phyloP scores from a whole-genome alignment of 1,284 basidiomycete species.

The Ustilago loliicola region DNA sequence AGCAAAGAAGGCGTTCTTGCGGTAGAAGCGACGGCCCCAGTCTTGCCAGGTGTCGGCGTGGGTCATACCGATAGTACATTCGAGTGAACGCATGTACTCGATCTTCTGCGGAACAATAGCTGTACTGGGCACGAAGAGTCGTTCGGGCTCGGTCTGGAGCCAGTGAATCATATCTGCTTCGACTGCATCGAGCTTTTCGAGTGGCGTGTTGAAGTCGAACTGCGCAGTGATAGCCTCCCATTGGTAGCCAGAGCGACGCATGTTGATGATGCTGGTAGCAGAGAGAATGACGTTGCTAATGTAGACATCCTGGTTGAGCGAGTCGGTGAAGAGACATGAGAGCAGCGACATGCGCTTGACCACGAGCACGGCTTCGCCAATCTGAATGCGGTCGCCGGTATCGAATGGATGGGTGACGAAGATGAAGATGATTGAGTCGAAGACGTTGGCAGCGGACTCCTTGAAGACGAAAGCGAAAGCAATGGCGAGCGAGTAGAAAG shows the following conservation, averaged over 20 bases:
- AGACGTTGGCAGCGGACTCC: conserved; percentile 65
- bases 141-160: conserved; percentile 67
- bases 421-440: conserved; percentile 69
- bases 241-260: conserved; percentile 64
- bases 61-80: conserved; percentile 67
- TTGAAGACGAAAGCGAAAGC: conserved; percentile 69
- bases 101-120: conserved; percentile 64
- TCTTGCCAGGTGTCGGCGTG: conserved; percentile 68
- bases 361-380: conserved; percentile 53
- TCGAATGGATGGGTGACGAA: conserved; percentile 69
- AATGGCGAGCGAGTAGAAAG: conserved; percentile 67
- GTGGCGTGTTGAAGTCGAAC: conserved; percentile 64
- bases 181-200: conserved; percentile 65
- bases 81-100: conserved; percentile 63
- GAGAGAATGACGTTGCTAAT: conserved; percentile 63
- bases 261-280: conserved; percentile 62
- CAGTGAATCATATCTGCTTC: conserved; percentile 68
- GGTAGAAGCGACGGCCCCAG: conserved; percentile 65
- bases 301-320: conserved; percentile 63
- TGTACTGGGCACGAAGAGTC: conserved; percentile 65
- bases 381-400: conserved; percentile 63
- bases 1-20: conserved; percentile 65
- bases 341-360: conserved; percentile 66
- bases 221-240: conserved; percentile 64
- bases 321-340: conserved; percentile 62